These are phyloP conservation scores for Wickerhamomyces sydowiorum DNA, from an alignment of 805 yeast genomes.

Conservation along the genomic window DNA sequence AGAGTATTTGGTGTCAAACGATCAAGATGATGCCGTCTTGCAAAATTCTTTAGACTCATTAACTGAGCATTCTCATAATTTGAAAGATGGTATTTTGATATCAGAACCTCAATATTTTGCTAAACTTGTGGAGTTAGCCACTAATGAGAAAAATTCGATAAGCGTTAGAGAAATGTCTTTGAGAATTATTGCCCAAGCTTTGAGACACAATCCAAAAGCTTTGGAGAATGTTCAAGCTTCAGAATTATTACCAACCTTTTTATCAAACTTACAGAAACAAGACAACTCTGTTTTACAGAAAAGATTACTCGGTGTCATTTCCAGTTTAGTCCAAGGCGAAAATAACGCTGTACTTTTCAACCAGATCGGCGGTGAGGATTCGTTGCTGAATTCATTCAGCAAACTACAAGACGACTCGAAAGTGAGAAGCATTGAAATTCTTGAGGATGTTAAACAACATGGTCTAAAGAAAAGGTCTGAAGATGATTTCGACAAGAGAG, in stretches of 20 bases:
- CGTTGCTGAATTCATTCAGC: slow-evolving; percentile 21
- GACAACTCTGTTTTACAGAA: slow-evolving; percentile 33
- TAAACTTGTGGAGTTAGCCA: slow-evolving; percentile 23
- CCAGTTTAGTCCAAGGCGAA: slow-evolving; percentile 34
- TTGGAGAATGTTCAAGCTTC: slow-evolving; percentile 27
- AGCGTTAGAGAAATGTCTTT: slow-evolving; percentile 44
- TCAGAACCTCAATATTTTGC: slow-evolving; percentile 26
- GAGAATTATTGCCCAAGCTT: slow-evolving; percentile 57
- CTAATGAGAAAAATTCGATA: slow-evolving; percentile 12
- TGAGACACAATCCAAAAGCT: slow-evolving; percentile 73
- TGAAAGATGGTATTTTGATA: slow-evolving; percentile 53
- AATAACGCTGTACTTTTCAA: slow-evolving; percentile 25
- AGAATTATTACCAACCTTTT: slow-evolving; percentile 6
- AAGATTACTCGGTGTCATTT: slow-evolving; percentile 46
- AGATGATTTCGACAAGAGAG: slow-evolving; percentile 5
- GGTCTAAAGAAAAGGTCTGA: slow-evolving; percentile 6
- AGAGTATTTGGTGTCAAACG: slow-evolving; percentile 7
- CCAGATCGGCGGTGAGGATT: slow-evolving; percentile 13
- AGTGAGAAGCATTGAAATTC: slow-evolving; percentile 36
- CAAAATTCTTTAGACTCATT: slow-evolving; percentile 31
- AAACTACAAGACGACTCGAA: slow-evolving; percentile 22
- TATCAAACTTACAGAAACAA: slow-evolving; percentile 8
- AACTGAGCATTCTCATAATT: slow-evolving; percentile 61
- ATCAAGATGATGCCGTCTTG: slow-evolving; percentile 6
- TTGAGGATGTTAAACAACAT: slow-evolving; percentile 35